Percentiles rank a stretch among this genome's conserved stretches.
phyloP scores from a whole-genome alignment of 164 flowering plant species.

The Nymphaea colorata region DNA sequence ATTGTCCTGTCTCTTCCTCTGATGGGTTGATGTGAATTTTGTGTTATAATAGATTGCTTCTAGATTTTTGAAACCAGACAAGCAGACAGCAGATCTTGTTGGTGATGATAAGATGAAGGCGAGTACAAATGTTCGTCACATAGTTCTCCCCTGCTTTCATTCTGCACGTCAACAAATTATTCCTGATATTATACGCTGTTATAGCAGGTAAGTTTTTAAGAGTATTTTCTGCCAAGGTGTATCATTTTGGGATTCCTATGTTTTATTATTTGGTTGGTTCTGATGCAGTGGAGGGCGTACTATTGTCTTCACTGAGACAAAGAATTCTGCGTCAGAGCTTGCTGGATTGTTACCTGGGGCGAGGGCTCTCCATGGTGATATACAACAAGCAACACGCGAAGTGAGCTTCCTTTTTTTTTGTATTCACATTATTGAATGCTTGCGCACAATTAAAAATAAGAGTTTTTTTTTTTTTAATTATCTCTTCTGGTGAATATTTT shows the following conservation, averaged over 20 bases:
- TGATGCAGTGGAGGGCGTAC: slow-evolving; percentile 71
- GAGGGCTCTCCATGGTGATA: slow-evolving; percentile 88
- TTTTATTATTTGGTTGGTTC: no score
- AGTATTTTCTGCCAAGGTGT: not conserved
- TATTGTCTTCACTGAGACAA: slow-evolving; percentile 82
- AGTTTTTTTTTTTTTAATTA: no score
- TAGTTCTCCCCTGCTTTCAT: slow-evolving; percentile 69
- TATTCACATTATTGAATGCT: not conserved
- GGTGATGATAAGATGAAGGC: slow-evolving; percentile 96
- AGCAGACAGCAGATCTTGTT: slow-evolving; percentile 84
- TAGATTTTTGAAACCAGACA: slow-evolving; percentile 61
- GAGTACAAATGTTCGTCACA: slow-evolving; percentile 71
- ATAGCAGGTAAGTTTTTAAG: slow-evolving; percentile 47
- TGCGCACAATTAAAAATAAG: no score
- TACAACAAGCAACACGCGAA: slow-evolving; percentile 82
- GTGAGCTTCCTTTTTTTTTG: slow-evolving; percentile 18
- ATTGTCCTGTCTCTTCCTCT: not conserved
- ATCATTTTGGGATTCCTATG: not conserved
- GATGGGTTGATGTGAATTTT: slow-evolving; percentile 6
- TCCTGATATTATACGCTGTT: slow-evolving; percentile 82
- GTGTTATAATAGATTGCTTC: slow-evolving; percentile 47
- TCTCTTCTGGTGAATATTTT: no score
- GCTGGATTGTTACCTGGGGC: slow-evolving; percentile 69
- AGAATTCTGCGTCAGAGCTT: slow-evolving; percentile 64
- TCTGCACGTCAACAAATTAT: slow-evolving; percentile 68